Evolutionary conservation across 2,329 filamentous ascomycete species (phyloP).

Genomic region (Xenoacremonium recifei): DNA sequence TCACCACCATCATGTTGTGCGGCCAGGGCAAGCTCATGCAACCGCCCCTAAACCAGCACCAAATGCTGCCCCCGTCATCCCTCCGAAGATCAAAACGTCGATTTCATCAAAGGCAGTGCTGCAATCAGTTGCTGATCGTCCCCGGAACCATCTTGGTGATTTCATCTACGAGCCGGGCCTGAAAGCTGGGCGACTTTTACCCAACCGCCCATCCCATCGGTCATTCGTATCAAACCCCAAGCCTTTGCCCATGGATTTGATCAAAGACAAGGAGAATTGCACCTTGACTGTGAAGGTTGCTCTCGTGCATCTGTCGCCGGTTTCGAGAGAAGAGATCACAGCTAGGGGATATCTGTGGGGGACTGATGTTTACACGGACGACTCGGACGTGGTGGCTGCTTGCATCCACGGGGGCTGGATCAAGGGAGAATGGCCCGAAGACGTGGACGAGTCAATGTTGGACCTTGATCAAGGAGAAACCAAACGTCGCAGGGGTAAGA

Average conservation of each 20-base stretch:
- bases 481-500: constrained; percentile 33
- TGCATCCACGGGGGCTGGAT: constrained; percentile 95
- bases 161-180: constrained; percentile 75
- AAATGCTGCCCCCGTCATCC: constrained; percentile 29
- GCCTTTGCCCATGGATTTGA: constrained; percentile 72
- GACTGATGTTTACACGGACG: constrained; percentile 91
- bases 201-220: constrained; percentile 36
- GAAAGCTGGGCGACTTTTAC: constrained; percentile 47
- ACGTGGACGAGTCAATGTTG: constrained; percentile 69
- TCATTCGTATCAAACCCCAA: constrained; percentile 59
- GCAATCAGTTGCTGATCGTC: constrained; percentile 66
- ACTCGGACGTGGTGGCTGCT: constrained; percentile 89
- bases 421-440: constrained; percentile 79
- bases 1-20: constrained; percentile 50
- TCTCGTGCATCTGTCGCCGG: constrained; percentile 68
- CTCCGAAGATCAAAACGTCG: constrained; percentile 62
- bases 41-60: constrained; percentile 23
- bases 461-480: constrained; percentile 45
- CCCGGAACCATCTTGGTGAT: constrained; percentile 79
- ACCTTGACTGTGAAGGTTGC: constrained; percentile 87
- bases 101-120: constrained; percentile 70
- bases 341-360: constrained; percentile 82
- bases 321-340: constrained; percentile 80
- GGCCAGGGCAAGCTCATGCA: constrained; percentile 26
- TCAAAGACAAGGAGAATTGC: constrained; percentile 78